Percentiles rank a stretch among this genome's conserved stretches.
phyloP scores from a whole-genome alignment of 2,329 filamentous ascomycete species.

The Neonectria punicea region DNA sequence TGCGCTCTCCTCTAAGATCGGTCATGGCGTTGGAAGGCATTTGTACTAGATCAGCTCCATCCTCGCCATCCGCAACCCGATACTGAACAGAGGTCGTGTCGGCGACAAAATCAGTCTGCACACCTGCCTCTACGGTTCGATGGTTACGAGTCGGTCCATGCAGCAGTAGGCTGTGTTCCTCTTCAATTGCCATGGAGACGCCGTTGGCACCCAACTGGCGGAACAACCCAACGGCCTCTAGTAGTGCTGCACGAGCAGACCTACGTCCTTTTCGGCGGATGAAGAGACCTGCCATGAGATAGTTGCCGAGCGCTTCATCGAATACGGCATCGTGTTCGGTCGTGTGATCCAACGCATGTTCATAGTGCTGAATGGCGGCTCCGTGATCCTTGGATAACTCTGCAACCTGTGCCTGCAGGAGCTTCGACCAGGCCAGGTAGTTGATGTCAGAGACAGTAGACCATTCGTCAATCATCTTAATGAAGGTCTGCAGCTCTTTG shows the following conservation, averaged over 20 bases:
- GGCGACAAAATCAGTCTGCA: conserved; percentile 77
- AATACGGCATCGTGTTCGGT: conserved; percentile 73
- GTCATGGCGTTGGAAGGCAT: conserved; percentile 56
- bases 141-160: conserved; percentile 69
- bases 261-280: conserved; percentile 72
- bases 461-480: conserved; percentile 72
- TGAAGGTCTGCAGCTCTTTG: conserved; percentile 63
- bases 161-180: conserved; percentile 74
- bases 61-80: conserved; percentile 57
- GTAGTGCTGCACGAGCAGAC: conserved; percentile 74
- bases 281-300: conserved; percentile 78
- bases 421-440: conserved; percentile 74
- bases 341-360: conserved; percentile 77
- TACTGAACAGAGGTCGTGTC: conserved; percentile 65
- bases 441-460: conserved; percentile 74
- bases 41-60: conserved; percentile 54
- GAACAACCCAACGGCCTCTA: conserved; percentile 75
- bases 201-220: conserved; percentile 75
- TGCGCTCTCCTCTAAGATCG: conserved; percentile 66
- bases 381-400: conserved; percentile 70
- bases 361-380: conserved; percentile 71
- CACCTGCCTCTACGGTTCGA: conserved; percentile 69
- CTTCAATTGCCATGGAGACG: conserved; percentile 73
- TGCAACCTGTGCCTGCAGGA: conserved; percentile 75
- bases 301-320: conserved; percentile 79